These are phyloP conservation scores for Hippophae tibetana DNA, from an alignment of 306 rosid species.

Conservation along the genomic window DNA sequence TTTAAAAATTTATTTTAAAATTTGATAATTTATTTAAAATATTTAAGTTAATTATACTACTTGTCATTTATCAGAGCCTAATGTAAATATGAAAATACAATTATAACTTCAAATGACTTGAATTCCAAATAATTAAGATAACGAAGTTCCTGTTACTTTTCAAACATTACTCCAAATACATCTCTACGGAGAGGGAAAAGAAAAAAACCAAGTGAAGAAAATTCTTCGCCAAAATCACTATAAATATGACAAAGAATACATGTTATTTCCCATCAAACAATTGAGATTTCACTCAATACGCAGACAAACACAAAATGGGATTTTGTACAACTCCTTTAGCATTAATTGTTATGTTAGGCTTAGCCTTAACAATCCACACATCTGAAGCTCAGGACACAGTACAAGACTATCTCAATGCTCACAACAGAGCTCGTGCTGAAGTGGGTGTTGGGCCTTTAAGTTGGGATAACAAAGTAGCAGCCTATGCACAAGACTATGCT, in stretches of 20 bases:
- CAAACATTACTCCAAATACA: too few relatives aligned
- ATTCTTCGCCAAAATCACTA: not conserved
- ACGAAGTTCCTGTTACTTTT: too few relatives aligned
- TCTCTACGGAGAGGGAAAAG: too few relatives aligned
- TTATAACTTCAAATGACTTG: too few relatives aligned
- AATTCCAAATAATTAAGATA: too few relatives aligned
- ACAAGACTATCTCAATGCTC: conserved; percentile 33
- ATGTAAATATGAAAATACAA: too few relatives aligned
- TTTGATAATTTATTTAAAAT: too few relatives aligned
- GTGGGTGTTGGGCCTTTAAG: conserved; percentile 45
- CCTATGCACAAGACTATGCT: conserved; percentile 50
- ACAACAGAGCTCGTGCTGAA: conserved; percentile 39
- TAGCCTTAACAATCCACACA: conserved; percentile 1
- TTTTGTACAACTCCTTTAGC: not conserved
- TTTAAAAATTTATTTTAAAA: too few relatives aligned
- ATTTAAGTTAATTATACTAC: too few relatives aligned
- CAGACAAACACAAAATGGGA: not conserved
- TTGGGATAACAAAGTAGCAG: conserved; percentile 41
- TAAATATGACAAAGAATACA: not conserved
- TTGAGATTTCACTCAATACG: not conserved
- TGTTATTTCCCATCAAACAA: not conserved
- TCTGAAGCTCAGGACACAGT: conserved; percentile 13
- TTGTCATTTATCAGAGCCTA: too few relatives aligned
- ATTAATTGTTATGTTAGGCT: not conserved
- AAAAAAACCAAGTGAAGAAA: too few relatives aligned